Evolutionary conservation across 805 yeast species (phyloP).

Genomic region (Lachancea meyersii): DNA sequence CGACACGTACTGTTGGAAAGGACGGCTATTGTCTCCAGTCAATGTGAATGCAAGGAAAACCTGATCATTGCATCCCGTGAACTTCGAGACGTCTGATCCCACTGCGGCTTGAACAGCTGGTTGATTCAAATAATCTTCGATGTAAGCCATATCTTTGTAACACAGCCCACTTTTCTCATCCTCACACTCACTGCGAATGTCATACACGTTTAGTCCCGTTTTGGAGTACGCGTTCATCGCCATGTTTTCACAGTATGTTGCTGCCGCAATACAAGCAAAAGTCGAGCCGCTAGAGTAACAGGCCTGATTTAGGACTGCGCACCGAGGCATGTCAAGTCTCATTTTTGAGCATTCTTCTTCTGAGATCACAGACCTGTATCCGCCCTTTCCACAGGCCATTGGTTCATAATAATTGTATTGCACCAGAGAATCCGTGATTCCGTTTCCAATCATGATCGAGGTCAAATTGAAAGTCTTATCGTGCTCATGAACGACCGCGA

Average conservation of each 20-base stretch:
- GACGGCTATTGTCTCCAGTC: conserved; percentile 81
- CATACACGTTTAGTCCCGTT: conserved; percentile 84
- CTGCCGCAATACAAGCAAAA: conserved; percentile 79
- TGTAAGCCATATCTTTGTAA: conserved; percentile 63
- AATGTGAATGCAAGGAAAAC: conserved; percentile 63
- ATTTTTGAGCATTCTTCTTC: conserved; percentile 65
- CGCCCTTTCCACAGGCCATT: conserved; percentile 93
- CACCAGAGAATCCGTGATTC: conserved; percentile 76
- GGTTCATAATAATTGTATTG: conserved; percentile 80
- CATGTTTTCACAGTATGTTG: conserved; percentile 66
- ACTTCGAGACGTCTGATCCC: conserved; percentile 78
- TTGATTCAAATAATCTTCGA: conserved; percentile 67
- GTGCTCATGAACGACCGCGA: conserved; percentile 35
- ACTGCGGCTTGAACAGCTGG: conserved; percentile 66
- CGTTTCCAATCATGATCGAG: conserved; percentile 87
- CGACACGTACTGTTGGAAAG: conserved; percentile 69
- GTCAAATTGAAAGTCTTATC: conserved; percentile 56
- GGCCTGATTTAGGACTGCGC: conserved; percentile 52
- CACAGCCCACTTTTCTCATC: conserved; percentile 55
- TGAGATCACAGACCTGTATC: conserved; percentile 65
- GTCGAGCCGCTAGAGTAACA: conserved; percentile 61
- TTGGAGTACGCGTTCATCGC: conserved; percentile 62
- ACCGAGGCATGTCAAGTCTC: conserved; percentile 56
- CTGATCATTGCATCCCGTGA: conserved; percentile 59
- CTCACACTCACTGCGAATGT: conserved; percentile 74